Base-by-base conservation (phyloP, 768 basidiomycete species). In the Termitomyces sp. region DNA sequence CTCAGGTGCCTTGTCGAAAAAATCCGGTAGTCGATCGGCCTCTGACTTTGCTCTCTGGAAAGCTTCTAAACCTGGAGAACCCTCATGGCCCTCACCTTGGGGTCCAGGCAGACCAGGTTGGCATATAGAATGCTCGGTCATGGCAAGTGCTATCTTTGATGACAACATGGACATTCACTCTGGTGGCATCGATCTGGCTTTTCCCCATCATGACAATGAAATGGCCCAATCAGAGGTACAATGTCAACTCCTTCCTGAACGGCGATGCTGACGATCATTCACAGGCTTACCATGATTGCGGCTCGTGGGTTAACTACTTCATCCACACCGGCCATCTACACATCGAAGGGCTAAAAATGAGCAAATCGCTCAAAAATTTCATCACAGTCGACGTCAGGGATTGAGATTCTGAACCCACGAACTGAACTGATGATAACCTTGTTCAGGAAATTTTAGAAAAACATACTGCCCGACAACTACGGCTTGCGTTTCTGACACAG, bases 131-230 rank as follows among this genome's bases (percentile, higher is more conserved):
- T 99, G 96, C 73, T 95, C 92, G 4, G 96, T 97, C 34, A 99
- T 99, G 96, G 95, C 95, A 17, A 90, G 85, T 61, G 94, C 89
- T 32, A 78, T 98, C 47, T 77, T 98, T 44, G 96, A 95, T 3
- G 82, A 87, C 56, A 88, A 86, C 57, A 91, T 99, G 86, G 97
- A 98, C 71, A 95, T 99, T 59, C 97, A 99, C 70, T 97, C 95
- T 8, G 97, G 97, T 50, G 97, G 97, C 5, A 87, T 92, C 40
- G 97, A 99, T 74, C 78, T 99, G 48, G 90, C 93, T n/a, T 99
- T 99, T 75, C 97, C 97, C 5, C 97, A 99, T 74, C 97, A 99
- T 68, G 96, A 98, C 70, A 99, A 99, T 69, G 97, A 99, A 75
- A 82, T 99, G 66, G 97, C 97, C 0, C 97, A 99, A 72, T 87